Evolutionary conservation across 2,329 filamentous ascomycete genomes (phyloP).

Genomic region (Hypocrella siamensis): DNA sequence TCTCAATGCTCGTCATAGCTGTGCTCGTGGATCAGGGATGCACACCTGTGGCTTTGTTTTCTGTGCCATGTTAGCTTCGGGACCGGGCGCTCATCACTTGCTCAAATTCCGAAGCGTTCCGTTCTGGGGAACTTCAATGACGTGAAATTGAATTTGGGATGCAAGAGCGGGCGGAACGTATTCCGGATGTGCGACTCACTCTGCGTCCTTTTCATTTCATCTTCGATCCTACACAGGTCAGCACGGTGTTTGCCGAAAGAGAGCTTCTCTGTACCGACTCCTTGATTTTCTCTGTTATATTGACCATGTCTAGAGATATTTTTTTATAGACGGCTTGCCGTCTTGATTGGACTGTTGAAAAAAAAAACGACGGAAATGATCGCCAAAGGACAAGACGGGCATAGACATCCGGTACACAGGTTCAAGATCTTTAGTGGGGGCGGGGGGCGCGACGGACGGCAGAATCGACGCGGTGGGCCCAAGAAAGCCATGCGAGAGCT

Average conservation of each 20-base stretch:
- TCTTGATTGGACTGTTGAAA: slow-evolving; percentile 5
- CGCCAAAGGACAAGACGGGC: background rate
- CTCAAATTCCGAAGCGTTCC: no score
- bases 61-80: slow-evolving; percentile 30
- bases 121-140: no score
- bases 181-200: slow-evolving; percentile 42
- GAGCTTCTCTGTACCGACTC: slow-evolving; percentile 44
- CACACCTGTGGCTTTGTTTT: slow-evolving; percentile 97
- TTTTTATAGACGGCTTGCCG: slow-evolving; percentile 16
- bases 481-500: background rate
- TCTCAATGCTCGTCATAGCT: background rate
- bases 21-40: background rate
- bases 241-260: slow-evolving; percentile 4
- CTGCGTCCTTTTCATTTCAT: slow-evolving; percentile 98
- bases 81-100: no score
- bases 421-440: no score
- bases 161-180: background rate
- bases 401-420: no score
- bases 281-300: slow-evolving; percentile 99
- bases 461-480: background rate
- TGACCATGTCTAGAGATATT: slow-evolving; percentile 59
- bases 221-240: slow-evolving; percentile 67
- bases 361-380: background rate
- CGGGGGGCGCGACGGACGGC: no score
- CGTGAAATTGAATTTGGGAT: background rate